Conservation (phyloP, 202 grass and related monocot genomes). For the Setaria italica region DNA sequence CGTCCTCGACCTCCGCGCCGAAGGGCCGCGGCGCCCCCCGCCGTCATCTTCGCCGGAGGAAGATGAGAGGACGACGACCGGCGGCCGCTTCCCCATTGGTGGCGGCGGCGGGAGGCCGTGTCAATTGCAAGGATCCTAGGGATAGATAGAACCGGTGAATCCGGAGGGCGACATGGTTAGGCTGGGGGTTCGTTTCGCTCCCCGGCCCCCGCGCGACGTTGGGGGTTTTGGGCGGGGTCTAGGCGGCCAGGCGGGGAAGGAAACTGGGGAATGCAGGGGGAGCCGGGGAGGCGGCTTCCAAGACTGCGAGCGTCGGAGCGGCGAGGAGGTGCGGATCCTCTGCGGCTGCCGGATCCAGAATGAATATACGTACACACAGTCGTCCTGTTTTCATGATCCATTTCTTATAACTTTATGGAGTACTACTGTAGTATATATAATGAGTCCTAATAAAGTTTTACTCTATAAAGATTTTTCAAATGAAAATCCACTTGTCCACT, state of each 20-base stretch:
- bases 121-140: slow-evolving; percentile 4
- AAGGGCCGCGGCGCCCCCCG: slow-evolving; percentile 33
- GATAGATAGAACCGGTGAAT: slow-evolving; percentile 6
- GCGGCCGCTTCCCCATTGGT: slow-evolving; percentile 55
- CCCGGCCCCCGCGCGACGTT: neutral
- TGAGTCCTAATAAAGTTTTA: too few relatives aligned
- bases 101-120: neutral
- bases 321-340: neutral
- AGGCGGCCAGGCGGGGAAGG: neutral
- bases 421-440: too few relatives aligned
- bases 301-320: neutral
- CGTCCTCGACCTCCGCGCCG: slow-evolving; percentile 37
- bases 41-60: slow-evolving; percentile 41
- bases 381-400: too few relatives aligned
- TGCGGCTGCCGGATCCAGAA: neutral
- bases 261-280: neutral
- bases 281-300: neutral
- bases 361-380: too few relatives aligned
- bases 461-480: too few relatives aligned
- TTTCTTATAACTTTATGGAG: too few relatives aligned
- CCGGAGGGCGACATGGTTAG: slow-evolving; percentile 6
- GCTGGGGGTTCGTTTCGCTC: slow-evolving; percentile 33
- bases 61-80: slow-evolving; percentile 51
- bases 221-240: slow-evolving; percentile 23
- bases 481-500: too few relatives aligned